Conservation (phyloP, 768 basidiomycete species). For the Tubosaeta sp. region DNA sequence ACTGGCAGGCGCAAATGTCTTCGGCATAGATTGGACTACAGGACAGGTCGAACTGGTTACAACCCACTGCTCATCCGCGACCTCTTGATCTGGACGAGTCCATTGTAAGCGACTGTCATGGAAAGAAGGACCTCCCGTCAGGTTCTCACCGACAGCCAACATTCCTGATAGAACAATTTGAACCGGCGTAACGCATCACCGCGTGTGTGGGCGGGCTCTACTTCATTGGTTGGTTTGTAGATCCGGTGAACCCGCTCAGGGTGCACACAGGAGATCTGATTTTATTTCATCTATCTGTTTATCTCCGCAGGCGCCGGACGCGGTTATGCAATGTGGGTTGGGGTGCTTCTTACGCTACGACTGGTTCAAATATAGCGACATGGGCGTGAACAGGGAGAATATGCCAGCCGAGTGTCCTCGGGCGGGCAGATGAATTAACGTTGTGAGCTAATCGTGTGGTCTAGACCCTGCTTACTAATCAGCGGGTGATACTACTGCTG, state of each 20-base stretch:
- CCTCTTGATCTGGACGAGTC: not conserved
- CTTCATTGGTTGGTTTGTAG: constrained; percentile 8
- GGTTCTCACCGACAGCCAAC: constrained; percentile 2
- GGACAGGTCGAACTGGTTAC: not conserved
- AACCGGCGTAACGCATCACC: not conserved
- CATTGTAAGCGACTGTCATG: not conserved
- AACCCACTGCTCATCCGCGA: not conserved
- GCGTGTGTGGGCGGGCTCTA: not conserved
- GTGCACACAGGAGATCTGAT: constrained; percentile 3
- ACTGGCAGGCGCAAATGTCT: constrained; percentile 1
- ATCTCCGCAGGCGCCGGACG: constrained; percentile 22
- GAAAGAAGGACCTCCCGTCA: constrained; percentile 1
- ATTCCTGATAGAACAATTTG: not conserved
- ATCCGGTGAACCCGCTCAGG: constrained; percentile 5
- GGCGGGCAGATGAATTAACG: not conserved
- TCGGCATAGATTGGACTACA: not conserved
- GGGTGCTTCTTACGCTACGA: constrained; percentile 18
- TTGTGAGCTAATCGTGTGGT: not conserved
- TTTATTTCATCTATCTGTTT: constrained; percentile 12
- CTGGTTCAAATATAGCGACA: not conserved
- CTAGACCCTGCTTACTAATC: not conserved
- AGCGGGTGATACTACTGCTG: not conserved
- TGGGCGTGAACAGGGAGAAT: not conserved
- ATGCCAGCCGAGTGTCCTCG: not conserved
- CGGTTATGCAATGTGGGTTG: not conserved